phyloP scores from a whole-genome alignment of 306 rosid genomes.

The Begonia loranthoides region DNA sequence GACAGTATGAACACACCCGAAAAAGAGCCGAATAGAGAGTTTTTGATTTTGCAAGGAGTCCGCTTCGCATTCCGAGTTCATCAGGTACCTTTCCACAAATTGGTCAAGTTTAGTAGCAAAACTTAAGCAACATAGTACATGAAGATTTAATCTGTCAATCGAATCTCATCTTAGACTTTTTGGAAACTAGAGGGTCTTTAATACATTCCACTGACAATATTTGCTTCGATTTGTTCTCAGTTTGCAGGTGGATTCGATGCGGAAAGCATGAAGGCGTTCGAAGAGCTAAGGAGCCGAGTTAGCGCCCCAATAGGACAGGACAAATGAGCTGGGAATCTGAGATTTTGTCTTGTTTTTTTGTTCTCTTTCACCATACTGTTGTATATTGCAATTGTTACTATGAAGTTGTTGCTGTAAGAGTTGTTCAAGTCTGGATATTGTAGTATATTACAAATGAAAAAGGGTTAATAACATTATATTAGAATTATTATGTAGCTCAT shows the following conservation, averaged over 20 bases:
- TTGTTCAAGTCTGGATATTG: no score
- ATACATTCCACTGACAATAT: neutral
- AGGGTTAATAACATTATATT: no score
- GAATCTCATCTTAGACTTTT: no score
- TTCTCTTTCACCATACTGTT: neutral
- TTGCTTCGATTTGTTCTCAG: constrained; percentile 31
- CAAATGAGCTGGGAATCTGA: constrained; percentile 22
- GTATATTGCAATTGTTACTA: neutral
- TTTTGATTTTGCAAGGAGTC: constrained; percentile 74
- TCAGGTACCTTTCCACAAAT: constrained; percentile 39
- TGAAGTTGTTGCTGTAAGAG: no score
- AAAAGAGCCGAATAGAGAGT: constrained; percentile 80
- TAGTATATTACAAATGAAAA: no score
- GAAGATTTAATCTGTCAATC: neutral
- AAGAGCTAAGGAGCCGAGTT: constrained; percentile 69
- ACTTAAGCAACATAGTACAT: neutral
- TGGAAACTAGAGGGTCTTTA: no score
- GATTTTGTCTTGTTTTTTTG: neutral
- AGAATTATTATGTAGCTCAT: no score
- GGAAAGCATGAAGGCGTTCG: constrained; percentile 95
- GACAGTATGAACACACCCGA: constrained; percentile 66
- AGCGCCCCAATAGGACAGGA: constrained; percentile 32
- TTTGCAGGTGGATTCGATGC: constrained; percentile 92
- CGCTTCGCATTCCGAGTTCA: constrained; percentile 92
- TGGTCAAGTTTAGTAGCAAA: neutral